Evolutionary conservation across 257 asterid genomes (phyloP), one percentile per base, ranked within the genome.

Genomic region (Solanum appendiculatum): DNA sequence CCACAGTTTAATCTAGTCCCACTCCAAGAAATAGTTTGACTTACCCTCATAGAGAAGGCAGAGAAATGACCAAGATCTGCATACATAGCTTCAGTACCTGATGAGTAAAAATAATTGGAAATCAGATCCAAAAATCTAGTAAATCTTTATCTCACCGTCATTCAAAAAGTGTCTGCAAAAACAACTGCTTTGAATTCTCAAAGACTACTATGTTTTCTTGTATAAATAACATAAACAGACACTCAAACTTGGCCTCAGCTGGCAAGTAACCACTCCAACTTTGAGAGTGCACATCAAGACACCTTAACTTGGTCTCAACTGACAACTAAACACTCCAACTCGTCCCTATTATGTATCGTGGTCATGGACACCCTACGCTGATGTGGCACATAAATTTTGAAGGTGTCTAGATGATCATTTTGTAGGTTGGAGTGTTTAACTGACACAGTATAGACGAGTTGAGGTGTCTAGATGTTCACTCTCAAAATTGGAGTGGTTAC

Each of bases 61-160:
- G 87, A 85, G 64, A 85, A 85, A 85, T 85, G 87, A 14, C 87
- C 87, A 33, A 85, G 64, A 69, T 85, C 83, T 42, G 83, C 87
- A 70, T 42, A 85, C 87, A 85, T 69, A 13, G 83, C 66, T 74
- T 85, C 87, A 51, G 81, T 56, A 68, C 87, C 87, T 85, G 70
- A 85, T 68, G 2, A 85, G 0, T 10, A 14, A 70, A 85, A 2
- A 69, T 3, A 36, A 70, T 7, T 29, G 34, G 23, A 85, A 39
- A 42, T 37, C 44, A 34, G 25, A 68, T 68, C 5, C 21, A 42
- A 66, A 69, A 44, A 42, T 69, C 60, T 85, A 54, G 37, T 34
- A 69, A 78, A 69, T 85, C 1, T 40, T 42, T 27, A 39, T 85
- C 58, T 27, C 64, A 81, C 0, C 18, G 7, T 81, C 84, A 78